phyloP scores from a whole-genome alignment of 129 eudicot species.

The Rutidosis leptorrhynchoides region DNA sequence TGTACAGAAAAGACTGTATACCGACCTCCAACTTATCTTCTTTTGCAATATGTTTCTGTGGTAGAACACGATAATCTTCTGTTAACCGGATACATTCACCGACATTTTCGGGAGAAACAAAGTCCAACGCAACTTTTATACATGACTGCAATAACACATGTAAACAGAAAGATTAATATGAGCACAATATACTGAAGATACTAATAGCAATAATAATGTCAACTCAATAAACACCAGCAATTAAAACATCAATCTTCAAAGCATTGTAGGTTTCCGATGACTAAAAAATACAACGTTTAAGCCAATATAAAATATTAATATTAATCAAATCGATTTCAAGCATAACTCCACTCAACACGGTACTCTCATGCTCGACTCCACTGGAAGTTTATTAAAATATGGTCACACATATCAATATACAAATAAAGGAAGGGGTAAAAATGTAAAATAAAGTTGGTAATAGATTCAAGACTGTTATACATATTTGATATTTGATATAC shows the following conservation, averaged over 20 bases:
- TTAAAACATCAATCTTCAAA: not conserved
- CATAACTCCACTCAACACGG: too few species aligned
- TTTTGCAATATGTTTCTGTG: conserved; percentile 53
- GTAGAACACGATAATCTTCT: conserved; percentile 54
- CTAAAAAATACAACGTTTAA: not conserved
- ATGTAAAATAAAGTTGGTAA: too few species aligned
- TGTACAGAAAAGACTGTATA: conserved; percentile 17
- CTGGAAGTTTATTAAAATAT: too few species aligned
- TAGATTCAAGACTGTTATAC: too few species aligned
- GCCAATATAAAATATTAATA: not conserved
- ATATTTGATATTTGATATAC: not conserved
- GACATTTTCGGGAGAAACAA: conserved; percentile 69
- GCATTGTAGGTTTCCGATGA: not conserved
- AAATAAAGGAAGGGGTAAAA: too few species aligned
- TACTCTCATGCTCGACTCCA: too few species aligned
- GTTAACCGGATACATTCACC: conserved; percentile 50
- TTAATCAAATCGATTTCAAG: too few species aligned
- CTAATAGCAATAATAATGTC: too few species aligned
- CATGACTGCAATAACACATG: conserved; percentile 13
- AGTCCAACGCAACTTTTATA: conserved; percentile 54
- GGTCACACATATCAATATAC: too few species aligned
- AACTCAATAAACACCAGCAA: too few species aligned
- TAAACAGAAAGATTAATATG: not conserved
- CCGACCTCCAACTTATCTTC: conserved; percentile 71
- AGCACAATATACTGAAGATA: not conserved